These are phyloP conservation scores for Thelonectria rubi DNA, from an alignment of 2,329 filamentous ascomycete genomes.

Conservation along the genomic window DNA sequence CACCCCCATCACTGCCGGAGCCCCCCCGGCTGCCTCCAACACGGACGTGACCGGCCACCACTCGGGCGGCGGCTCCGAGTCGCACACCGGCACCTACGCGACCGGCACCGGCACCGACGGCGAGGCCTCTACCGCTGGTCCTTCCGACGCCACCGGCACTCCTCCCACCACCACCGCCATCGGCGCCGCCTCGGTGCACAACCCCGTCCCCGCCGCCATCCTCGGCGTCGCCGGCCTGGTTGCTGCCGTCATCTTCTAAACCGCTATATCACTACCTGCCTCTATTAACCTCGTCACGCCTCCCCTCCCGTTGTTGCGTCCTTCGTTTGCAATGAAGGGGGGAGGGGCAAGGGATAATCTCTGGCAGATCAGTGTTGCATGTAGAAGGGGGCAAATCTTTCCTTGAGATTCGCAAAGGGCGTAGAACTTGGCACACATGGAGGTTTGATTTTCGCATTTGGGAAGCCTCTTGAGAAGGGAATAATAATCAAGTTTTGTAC, in stretches of 20 bases:
- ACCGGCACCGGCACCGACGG: slow-evolving; percentile 33
- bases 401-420: slow-evolving; percentile 23
- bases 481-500: slow-evolving; percentile 41
- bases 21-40: slow-evolving; percentile 31
- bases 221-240: slow-evolving; percentile 42
- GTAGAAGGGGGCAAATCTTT: slow-evolving; percentile 23
- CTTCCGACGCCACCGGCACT: slow-evolving; percentile 38
- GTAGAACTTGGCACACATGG: slow-evolving; percentile 34
- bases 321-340: slow-evolving; percentile 1
- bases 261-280: slow-evolving; percentile 12
- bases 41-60: slow-evolving; percentile 30
- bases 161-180: slow-evolving; percentile 44
- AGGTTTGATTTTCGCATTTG: slow-evolving; percentile 37
- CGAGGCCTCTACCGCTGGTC: slow-evolving; percentile 28
- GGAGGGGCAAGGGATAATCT: slow-evolving; percentile 12
- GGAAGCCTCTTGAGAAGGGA: slow-evolving; percentile 28
- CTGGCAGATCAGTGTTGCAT: slow-evolving; percentile 14
- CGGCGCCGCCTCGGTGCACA: slow-evolving; percentile 42
- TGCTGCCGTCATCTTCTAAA: slow-evolving; percentile 41
- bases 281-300: background rate
- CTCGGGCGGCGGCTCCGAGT: slow-evolving; percentile 24
- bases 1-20: slow-evolving; percentile 32
- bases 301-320: background rate
- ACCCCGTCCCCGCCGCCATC: slow-evolving; percentile 33
- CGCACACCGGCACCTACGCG: slow-evolving; percentile 23